Evolutionary conservation across 345 rosid genomes (phyloP).

Genomic region (Eucalyptus globulus): DNA sequence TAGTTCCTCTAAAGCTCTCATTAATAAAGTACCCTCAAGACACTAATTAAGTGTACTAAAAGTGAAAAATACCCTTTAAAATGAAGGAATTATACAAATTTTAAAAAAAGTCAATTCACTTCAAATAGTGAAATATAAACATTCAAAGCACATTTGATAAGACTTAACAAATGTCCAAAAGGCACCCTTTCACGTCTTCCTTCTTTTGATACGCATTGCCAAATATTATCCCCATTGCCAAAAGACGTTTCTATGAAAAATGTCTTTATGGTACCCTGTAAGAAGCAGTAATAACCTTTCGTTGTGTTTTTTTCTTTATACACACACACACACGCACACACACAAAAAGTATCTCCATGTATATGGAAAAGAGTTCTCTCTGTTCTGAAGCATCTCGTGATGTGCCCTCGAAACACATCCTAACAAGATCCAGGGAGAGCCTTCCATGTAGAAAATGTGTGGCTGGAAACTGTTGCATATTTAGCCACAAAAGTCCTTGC

Average conservation of each 20-base stretch:
- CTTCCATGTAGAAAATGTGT: background rate
- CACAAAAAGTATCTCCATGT: background rate
- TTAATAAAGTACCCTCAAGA: background rate
- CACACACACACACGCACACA: too few species aligned
- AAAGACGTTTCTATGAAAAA: background rate
- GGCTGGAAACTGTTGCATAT: background rate
- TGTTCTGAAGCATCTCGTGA: background rate
- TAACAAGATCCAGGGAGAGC: background rate
- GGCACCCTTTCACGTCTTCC: background rate
- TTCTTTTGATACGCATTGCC: background rate
- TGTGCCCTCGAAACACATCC: background rate
- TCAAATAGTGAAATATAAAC: background rate
- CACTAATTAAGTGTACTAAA: background rate
- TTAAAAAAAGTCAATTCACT: background rate
- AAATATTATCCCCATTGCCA: background rate
- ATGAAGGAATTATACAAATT: background rate
- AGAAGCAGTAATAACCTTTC: background rate
- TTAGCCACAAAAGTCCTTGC: background rate
- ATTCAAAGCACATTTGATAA: background rate
- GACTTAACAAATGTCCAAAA: background rate
- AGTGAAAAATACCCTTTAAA: background rate
- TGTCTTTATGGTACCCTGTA: background rate
- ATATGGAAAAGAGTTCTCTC: background rate
- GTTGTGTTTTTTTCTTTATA: background rate
- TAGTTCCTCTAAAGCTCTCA: background rate